A percentile compares a stretch with the other conserved stretches of the same genome.
Evolutionary conservation across 2,329 filamentous ascomycete genomes (phyloP).

Genomic region (Fusarium duplospermum): DNA sequence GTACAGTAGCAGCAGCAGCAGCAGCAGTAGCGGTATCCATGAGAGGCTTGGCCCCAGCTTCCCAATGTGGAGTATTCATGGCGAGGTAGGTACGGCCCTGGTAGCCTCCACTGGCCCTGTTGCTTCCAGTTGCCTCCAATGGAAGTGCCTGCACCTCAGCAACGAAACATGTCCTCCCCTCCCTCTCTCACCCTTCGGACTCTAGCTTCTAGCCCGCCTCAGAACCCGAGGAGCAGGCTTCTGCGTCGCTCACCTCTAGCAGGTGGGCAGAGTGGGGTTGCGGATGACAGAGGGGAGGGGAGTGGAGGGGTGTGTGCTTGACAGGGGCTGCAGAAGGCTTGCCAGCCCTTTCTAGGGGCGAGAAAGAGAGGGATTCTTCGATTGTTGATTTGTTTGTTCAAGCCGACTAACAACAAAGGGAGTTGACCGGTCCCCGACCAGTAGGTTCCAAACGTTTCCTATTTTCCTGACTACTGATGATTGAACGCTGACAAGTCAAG

Average conservation of each 20-base stretch:
- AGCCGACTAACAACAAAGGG: background rate
- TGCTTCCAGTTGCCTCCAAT: background rate
- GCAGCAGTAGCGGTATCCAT: constrained; percentile 31
- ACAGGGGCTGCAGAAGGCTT: constrained; percentile 10
- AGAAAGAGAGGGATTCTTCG: background rate
- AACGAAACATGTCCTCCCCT: constrained; percentile 7
- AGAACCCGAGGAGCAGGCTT: constrained; percentile 18
- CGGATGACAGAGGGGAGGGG: constrained; percentile 39
- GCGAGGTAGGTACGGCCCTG: background rate
- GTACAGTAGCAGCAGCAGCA: background rate
- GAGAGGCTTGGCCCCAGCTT: constrained; percentile 30
- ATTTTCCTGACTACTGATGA: background rate
- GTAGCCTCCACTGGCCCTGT: background rate
- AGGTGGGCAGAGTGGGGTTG: constrained; percentile 38
- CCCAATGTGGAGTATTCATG: constrained; percentile 29
- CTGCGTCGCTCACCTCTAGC: constrained; percentile 9
- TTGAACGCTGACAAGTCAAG: background rate
- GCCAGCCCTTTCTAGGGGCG: constrained; percentile 4
- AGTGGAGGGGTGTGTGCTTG: constrained; percentile 24
- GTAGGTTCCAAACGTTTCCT: background rate
- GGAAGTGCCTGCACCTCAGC: constrained; percentile 7
- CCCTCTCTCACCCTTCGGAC: constrained; percentile 4
- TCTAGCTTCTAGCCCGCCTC: constrained; percentile 6
- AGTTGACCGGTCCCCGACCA: background rate
- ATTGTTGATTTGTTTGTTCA: background rate